Conservation (phyloP, 2,329 filamentous ascomycete species). For the Alternaria gaisen region DNA sequence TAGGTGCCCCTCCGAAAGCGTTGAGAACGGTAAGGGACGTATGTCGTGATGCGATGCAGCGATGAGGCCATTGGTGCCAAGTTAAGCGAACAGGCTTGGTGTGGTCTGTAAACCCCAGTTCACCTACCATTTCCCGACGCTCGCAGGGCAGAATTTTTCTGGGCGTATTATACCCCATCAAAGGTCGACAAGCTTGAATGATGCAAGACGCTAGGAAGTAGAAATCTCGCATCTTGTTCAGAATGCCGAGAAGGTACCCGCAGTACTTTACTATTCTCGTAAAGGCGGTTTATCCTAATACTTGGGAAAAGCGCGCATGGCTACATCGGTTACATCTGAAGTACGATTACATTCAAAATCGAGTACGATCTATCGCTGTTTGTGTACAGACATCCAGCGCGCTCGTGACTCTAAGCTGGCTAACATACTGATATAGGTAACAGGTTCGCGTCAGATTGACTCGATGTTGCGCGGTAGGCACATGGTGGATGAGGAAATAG, state of each 20-base stretch:
- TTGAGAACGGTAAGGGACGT: slow-evolving; percentile 3
- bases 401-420: too few relatives aligned
- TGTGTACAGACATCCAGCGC: too few relatives aligned
- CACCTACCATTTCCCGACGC: not conserved
- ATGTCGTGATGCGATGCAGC: slow-evolving; percentile 19
- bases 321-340: not conserved
- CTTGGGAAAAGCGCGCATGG: not conserved
- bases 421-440: too few relatives aligned
- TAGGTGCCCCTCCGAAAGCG: not conserved
- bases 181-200: not conserved
- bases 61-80: slow-evolving; percentile 18
- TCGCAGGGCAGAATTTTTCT: not conserved
- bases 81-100: slow-evolving; percentile 2
- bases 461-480: too few relatives aligned
- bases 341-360: too few relatives aligned
- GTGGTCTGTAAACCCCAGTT: not conserved
- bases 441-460: too few relatives aligned
- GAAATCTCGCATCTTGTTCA: not conserved
- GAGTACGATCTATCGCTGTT: too few relatives aligned
- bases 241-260: not conserved
- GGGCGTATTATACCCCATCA: not conserved
- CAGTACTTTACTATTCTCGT: not conserved
- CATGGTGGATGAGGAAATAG: too few relatives aligned
- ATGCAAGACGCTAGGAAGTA: not conserved
- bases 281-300: not conserved